Evolutionary conservation across 2,329 filamentous ascomycete genomes (phyloP), one percentile per base, ranked within the genome.

Genomic region (Phoma sp.): DNA sequence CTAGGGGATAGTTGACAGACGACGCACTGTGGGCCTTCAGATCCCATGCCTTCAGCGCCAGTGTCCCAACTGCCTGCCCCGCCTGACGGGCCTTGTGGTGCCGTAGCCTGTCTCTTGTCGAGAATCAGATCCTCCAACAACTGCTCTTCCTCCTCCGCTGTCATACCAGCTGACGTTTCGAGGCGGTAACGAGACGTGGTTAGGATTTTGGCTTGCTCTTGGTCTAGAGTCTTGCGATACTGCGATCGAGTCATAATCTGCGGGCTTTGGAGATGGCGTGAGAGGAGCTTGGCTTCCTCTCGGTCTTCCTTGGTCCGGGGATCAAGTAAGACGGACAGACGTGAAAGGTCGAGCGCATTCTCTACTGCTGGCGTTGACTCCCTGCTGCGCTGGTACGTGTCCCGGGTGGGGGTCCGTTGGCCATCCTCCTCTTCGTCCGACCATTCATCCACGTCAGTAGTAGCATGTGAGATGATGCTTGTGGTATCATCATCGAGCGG

Each of bases 1-100:
- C 95, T 83, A 3, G 92, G 87, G n/a, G 85, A 83, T 49, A 86
- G 86, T 73, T 98, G 93, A 71, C 95, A 99, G 4, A 99, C 91
- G 0, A 98, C 95, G 68, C 95, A 99, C 62, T 90, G 89, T 2
- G 92, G 91, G 0, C 91, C 88, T 36, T 82, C 85, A 27, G 87
- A 84, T 1, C 89, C 90, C 69, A 93, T 84, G 0, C 89, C 89
- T 4, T 85, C 85, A 0, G 86, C 89, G n/a, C 89, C 89, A 1
- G 83, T 81, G 38, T 86, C 83, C 89, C 89, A 93, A 45, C 68
- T 68, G 7, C 67, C 67, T 35, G 58, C 4, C 80, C 80, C 76
- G 39, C 52, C 60, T 52, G 57, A 51, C 9, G 53, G 43, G 7
- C 56, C 58, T 23, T 58, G 54, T 1, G 62, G 52, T n/a, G 52